phyloP scores from a whole-genome alignment of 345 rosid genomes.

The Camelina laxa region DNA sequence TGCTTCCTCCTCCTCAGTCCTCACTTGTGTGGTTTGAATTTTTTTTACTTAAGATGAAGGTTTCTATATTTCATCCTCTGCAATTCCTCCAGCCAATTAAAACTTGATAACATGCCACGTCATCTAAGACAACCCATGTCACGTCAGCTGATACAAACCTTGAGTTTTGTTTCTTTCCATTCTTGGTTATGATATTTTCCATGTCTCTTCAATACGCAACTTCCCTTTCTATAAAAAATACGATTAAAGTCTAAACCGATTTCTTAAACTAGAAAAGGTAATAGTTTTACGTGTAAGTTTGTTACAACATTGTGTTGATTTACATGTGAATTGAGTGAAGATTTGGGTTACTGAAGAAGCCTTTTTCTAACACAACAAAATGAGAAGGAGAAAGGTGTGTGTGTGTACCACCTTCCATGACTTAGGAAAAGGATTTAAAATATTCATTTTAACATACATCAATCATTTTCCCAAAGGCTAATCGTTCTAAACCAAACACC shows the following conservation, averaged over 20 bases:
- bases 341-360: conserved; percentile 25
- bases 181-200: background rate
- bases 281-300: conserved; percentile 25
- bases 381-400: conserved; percentile 28
- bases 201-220: background rate
- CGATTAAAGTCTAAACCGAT: background rate
- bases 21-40: conserved; percentile 33
- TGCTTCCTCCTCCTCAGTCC: conserved; percentile 1
- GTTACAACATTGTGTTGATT: background rate
- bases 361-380: conserved; percentile 10
- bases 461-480: conserved; percentile 22
- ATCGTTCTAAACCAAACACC: conserved; percentile 39
- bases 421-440: background rate
- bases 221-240: background rate
- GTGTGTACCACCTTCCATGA: conserved; percentile 24
- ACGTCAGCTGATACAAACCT: background rate
- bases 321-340: conserved; percentile 19
- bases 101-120: background rate
- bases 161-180: background rate
- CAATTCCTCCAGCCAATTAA: background rate
- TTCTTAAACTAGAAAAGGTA: background rate
- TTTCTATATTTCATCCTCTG: conserved; percentile 6
- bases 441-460: conserved; percentile 8
- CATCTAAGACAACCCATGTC: background rate
- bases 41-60: background rate